A percentile compares a stretch with the other conserved stretches of the same genome.
Conservation (phyloP, 2,329 filamentous ascomycete genomes). For the Pseudogymnoascus pannorum region DNA sequence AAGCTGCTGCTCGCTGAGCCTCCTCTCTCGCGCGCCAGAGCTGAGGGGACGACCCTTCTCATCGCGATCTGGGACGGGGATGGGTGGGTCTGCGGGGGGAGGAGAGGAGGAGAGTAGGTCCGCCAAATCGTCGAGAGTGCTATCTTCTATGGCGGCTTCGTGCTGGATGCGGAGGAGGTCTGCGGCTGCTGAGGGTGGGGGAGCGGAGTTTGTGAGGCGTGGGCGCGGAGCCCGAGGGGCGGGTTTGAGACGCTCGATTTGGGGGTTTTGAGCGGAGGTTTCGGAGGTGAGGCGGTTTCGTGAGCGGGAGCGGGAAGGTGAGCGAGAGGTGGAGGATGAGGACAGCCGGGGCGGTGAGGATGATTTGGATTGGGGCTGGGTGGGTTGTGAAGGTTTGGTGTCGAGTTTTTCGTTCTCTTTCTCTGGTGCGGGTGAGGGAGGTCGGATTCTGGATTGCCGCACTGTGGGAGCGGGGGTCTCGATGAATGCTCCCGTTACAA, state of each 20-base stretch:
- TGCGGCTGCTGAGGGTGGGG: slow-evolving; percentile 19
- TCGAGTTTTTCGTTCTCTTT: not conserved
- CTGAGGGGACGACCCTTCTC: slow-evolving; percentile 19
- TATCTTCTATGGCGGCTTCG: slow-evolving; percentile 26
- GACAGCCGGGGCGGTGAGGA: not conserved
- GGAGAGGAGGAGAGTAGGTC: slow-evolving; percentile 8
- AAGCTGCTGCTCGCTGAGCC: slow-evolving; percentile 36
- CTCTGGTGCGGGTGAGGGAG: not conserved
- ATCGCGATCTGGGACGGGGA: slow-evolving; percentile 19
- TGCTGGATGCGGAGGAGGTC: slow-evolving; percentile 23
- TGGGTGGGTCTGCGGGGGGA: slow-evolving; percentile 3
- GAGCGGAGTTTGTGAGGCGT: slow-evolving; percentile 21
- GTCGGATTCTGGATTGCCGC: slow-evolving; percentile 28
- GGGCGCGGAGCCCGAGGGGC: slow-evolving; percentile 2
- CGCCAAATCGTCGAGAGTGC: slow-evolving; percentile 22
- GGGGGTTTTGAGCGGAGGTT: not conserved
- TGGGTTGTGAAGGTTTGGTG: not conserved
- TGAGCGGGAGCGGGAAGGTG: not conserved
- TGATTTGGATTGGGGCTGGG: not conserved
- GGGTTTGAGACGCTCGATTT: slow-evolving; percentile 3
- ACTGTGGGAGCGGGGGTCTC: slow-evolving; percentile 30
- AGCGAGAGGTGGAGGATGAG: not conserved
- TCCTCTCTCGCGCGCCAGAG: slow-evolving; percentile 25
- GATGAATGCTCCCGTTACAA: slow-evolving; percentile 26
- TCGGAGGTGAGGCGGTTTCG: not conserved